Evolutionary conservation across 371 early-diverging fungal species (phyloP).

Genomic region (Choanephora cucurbitarum): DNA sequence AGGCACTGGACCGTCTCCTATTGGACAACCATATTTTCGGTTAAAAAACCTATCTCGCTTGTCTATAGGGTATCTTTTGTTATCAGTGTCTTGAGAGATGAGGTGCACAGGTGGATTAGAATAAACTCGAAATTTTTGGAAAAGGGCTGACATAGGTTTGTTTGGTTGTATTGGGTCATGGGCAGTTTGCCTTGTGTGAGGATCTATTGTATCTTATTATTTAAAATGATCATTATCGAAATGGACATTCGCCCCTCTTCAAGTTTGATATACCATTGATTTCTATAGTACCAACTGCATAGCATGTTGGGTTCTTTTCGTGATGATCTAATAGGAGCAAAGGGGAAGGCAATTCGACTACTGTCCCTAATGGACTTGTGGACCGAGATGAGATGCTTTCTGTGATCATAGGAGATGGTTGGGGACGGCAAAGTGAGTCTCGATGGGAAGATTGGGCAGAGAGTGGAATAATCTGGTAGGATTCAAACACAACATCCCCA

Average conservation of each 20-base stretch:
- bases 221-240: too few relatives aligned
- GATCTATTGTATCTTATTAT: too few relatives aligned
- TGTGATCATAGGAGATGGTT: constrained; percentile 3
- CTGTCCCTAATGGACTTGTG: not conserved
- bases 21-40: not conserved
- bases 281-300: not conserved
- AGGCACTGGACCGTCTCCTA: not conserved
- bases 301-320: not conserved
- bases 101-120: not conserved
- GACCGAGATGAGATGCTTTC: not conserved
- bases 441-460: not conserved
- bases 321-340: not conserved
- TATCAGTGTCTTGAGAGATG: not conserved
- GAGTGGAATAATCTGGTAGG: constrained; percentile 23
- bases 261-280: too few relatives aligned
- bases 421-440: too few relatives aligned
- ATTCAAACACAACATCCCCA: constrained; percentile 33
- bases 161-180: too few relatives aligned
- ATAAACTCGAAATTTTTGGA: constrained; percentile 3
- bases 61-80: not conserved
- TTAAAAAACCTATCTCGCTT: too few relatives aligned
- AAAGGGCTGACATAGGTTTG: not conserved
- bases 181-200: too few relatives aligned
- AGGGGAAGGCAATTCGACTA: too few relatives aligned
- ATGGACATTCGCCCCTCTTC: too few relatives aligned